Conservation (phyloP, 768 basidiomycete species). For the Rhodocollybia butyracea region DNA sequence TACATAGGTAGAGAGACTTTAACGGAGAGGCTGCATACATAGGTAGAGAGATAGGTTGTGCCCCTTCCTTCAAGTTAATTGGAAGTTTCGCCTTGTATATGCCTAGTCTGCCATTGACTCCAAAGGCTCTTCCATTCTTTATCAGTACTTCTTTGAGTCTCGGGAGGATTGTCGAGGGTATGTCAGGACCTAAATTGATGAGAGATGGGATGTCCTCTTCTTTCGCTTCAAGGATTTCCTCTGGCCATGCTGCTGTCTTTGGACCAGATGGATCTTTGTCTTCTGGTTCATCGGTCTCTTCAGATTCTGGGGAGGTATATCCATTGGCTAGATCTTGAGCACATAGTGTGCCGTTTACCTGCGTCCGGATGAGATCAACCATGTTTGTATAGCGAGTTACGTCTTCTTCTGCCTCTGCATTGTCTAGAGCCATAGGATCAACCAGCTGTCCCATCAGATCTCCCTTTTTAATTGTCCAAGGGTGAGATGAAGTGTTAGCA, state of each 20-base stretch:
- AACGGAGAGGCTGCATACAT: too few species aligned
- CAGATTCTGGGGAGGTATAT: not conserved
- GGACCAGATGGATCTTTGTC: conserved; percentile 11
- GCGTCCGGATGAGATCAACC: conserved; percentile 5
- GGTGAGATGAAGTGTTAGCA: conserved; percentile 12
- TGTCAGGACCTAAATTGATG: conserved; percentile 17
- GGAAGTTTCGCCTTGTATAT: too few species aligned
- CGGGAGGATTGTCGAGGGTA: conserved; percentile 6
- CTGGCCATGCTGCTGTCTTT: conserved; percentile 21
- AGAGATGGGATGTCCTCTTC: conserved; percentile 4
- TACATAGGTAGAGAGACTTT: too few species aligned
- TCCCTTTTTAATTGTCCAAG: conserved; percentile 10
- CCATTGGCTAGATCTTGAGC: not conserved
- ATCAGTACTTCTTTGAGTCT: conserved; percentile 14
- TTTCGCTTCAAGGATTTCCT: conserved; percentile 3
- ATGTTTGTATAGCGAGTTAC: not conserved
- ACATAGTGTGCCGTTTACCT: conserved; percentile 1
- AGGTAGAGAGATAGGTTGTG: too few species aligned
- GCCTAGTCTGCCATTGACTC: too few species aligned
- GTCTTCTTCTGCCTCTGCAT: conserved; percentile 1
- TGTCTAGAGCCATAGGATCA: conserved; percentile 8
- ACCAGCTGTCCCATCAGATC: conserved; percentile 11
- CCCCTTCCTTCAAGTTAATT: too few species aligned
- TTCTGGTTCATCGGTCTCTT: conserved; percentile 10
- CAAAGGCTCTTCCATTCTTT: conserved; percentile 19